Percentiles rank a stretch among this genome's conserved stretches.
phyloP scores from a whole-genome alignment of 2,329 filamentous ascomycete genomes.

The Arthroderma sp. region DNA sequence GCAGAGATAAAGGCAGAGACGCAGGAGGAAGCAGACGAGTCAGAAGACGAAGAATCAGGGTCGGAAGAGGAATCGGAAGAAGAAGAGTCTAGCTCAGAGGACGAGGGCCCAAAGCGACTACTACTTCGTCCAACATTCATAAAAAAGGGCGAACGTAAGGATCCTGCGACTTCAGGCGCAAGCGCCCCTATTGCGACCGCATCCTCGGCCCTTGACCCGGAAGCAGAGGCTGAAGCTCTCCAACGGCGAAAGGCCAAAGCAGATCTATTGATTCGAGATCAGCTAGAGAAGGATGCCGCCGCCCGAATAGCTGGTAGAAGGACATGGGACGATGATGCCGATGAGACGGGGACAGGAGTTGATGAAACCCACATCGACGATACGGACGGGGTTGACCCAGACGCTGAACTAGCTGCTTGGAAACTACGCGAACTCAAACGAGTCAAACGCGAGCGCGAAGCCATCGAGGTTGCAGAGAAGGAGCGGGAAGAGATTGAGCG shows the following conservation, averaged over 20 bases:
- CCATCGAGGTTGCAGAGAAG: conserved; percentile 69
- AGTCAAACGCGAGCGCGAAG: conserved; percentile 73
- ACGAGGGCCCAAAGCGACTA: conserved; percentile 42
- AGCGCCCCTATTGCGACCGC: conserved; percentile 15
- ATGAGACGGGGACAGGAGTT: conserved; percentile 52
- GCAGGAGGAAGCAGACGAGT: background rate
- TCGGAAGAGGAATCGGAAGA: conserved; percentile 9
- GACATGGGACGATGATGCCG: conserved; percentile 63
- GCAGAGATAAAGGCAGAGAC: background rate
- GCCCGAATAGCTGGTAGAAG: conserved; percentile 65
- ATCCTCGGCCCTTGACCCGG: conserved; percentile 21
- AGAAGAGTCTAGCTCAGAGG: conserved; percentile 9
- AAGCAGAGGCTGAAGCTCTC: conserved; percentile 38
- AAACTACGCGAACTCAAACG: conserved; percentile 82
- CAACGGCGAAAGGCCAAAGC: conserved; percentile 49
- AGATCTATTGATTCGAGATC: conserved; percentile 73
- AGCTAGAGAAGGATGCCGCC: conserved; percentile 69
- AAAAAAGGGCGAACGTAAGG: conserved; percentile 49
- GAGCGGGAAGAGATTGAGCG: conserved; percentile 85
- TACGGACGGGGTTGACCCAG: conserved; percentile 73
- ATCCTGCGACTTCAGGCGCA: conserved; percentile 19
- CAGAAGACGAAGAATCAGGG: conserved; percentile 4
- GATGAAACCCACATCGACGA: conserved; percentile 72
- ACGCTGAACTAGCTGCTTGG: conserved; percentile 84
- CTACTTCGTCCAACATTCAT: conserved; percentile 56